Percentiles rank a stretch among this genome's conserved stretches.
These are phyloP conservation scores for Paxillus ammoniavirescens DNA, from an alignment of 768 basidiomycete genomes.

Conservation along the genomic window DNA sequence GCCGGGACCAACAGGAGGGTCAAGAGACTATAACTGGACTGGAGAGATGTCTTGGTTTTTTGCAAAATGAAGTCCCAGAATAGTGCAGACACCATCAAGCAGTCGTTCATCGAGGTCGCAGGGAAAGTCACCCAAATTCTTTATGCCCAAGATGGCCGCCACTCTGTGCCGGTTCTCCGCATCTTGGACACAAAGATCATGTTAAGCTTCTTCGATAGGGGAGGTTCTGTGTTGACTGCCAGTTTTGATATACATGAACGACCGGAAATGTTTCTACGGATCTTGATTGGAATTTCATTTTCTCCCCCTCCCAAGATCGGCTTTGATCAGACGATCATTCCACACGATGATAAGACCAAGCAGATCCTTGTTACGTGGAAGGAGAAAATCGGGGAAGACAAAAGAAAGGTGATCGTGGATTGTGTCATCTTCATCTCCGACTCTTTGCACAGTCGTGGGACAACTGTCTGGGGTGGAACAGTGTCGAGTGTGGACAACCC, in stretches of 20 bases:
- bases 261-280: slow-evolving; percentile 1
- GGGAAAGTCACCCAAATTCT: not conserved
- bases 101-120: not conserved
- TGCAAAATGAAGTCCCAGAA: not conserved
- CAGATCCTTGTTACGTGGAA: too few relatives aligned
- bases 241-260: slow-evolving; percentile 1
- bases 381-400: too few relatives aligned
- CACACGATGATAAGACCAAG: too few relatives aligned
- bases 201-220: slow-evolving; percentile 1
- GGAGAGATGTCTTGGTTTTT: not conserved
- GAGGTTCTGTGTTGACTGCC: slow-evolving; percentile 2
- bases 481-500: not conserved
- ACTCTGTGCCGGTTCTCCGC: not conserved
- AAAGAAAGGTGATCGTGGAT: too few relatives aligned
- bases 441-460: too few relatives aligned
- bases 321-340: not conserved
- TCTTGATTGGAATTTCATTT: not conserved
- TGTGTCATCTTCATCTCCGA: too few relatives aligned
- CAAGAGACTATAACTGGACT: too few relatives aligned
- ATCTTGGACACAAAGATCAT: not conserved
- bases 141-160: slow-evolving; percentile 2
- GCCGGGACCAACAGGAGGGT: too few relatives aligned
- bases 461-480: not conserved
- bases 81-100: not conserved
- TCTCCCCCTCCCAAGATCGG: not conserved